Evolutionary conservation across 257 asterid species (phyloP), one percentile per base, ranked within the genome.

Genomic region (Lycium ferocissimum): DNA sequence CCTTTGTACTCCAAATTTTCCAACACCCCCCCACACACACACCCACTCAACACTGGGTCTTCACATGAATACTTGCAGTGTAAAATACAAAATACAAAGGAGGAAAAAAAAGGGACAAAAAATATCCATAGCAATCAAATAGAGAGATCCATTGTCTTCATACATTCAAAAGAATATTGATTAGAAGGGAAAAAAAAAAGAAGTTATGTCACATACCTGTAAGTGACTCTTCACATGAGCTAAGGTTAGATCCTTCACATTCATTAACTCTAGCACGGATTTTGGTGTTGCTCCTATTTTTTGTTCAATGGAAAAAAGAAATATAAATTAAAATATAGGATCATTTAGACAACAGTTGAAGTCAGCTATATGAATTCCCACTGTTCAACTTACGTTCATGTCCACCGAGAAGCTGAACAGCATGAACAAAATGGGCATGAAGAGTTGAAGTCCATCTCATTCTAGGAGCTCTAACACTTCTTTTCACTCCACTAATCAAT

Each of bases 371-470:
- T 76, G 9, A 76, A 47, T 75, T 47, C 1, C 49, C 13, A 20
- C 6, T 2, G 9, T 43, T 15, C 3, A 4, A 87, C 94, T 33
- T 91, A 95, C 98, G 84, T 86, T 95, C 97, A 38, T 95, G 98
- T 90, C 98, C 98, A 5, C 98, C 98, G 12, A 95, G 96, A 4
- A 95, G 95, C 87, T 94, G 91, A 86, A 95, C 98, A 1, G 98
- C 97, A 89, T 94, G 97, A 26, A 94, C 97, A 70, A 95, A 95
- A 89, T 93, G 98, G 20, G 98, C 92, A 86, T 95, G 98, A 26
- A 95, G 98, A 83, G 96, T 92, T 9, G 98, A 88, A 38, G 98
- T 95, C 98, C 98, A 95, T 84, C 98, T 90, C 98, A 94, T 95
- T 85, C 98, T 89, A 1, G 98, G 98, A 57, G 98, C 97, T 63